phyloP scores from a whole-genome alignment of 2,329 filamentous ascomycete species.

The Colletotrichum sp. region DNA sequence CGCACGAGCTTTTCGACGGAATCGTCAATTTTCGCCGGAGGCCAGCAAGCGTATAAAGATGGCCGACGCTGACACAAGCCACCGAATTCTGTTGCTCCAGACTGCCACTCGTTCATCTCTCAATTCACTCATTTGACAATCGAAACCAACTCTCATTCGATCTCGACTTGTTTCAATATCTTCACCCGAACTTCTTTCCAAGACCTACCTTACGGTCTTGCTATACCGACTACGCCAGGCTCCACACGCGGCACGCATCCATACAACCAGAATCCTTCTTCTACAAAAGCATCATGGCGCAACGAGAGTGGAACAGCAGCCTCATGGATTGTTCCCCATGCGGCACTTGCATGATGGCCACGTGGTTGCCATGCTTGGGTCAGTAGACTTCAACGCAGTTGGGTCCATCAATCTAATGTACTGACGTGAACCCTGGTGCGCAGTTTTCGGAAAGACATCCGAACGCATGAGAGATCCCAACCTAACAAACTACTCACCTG shows the following conservation, averaged over 20 bases:
- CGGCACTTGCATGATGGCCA: background rate
- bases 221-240: background rate
- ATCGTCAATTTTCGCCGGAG: background rate
- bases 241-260: background rate
- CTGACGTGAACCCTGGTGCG: background rate
- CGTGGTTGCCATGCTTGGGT: background rate
- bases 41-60: background rate
- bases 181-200: background rate
- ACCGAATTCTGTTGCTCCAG: background rate
- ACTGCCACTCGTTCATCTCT: background rate
- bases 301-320: background rate
- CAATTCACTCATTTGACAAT: background rate
- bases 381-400: background rate
- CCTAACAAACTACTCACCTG: background rate
- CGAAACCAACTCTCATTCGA: rapidly evolving
- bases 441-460: background rate
- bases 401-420: background rate
- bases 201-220: background rate
- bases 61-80: background rate
- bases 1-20: background rate
- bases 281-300: background rate
- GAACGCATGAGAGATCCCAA: background rate
- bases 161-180: background rate
- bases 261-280: background rate
- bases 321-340: background rate